A percentile compares a stretch with the other conserved stretches of the same genome.
Conservation (phyloP, 2,329 filamentous ascomycete species). For the Neofusicoccum sp. region DNA sequence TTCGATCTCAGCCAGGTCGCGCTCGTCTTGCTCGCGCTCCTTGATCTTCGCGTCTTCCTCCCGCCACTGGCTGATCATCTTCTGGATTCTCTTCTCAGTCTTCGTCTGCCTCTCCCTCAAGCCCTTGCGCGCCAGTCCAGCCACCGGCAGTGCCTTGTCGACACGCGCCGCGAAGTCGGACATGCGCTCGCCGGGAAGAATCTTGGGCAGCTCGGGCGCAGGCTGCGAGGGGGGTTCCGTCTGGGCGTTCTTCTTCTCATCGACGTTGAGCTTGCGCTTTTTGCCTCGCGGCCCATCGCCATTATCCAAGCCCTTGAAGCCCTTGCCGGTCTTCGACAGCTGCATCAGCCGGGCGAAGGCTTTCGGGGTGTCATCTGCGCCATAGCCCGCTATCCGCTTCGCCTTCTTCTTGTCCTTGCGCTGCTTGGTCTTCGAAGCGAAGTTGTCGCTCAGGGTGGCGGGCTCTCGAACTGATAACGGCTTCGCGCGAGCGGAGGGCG, state of each 20-base stretch:
- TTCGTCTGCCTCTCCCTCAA: slow-evolving; percentile 68
- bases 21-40: slow-evolving; percentile 76
- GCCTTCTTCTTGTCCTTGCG: slow-evolving; percentile 34
- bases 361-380: slow-evolving; percentile 77
- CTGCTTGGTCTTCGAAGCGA: slow-evolving; percentile 34
- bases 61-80: slow-evolving; percentile 59
- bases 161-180: slow-evolving; percentile 80
- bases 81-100: slow-evolving; percentile 76
- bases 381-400: slow-evolving; percentile 51
- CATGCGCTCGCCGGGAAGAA: slow-evolving; percentile 79
- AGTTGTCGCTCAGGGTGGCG: slow-evolving; percentile 43
- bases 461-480: slow-evolving; percentile 50
- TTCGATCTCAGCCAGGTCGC: slow-evolving; percentile 62
- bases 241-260: slow-evolving; percentile 25
- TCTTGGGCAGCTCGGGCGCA: slow-evolving; percentile 55
- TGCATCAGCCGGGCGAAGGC: slow-evolving; percentile 86
- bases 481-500: slow-evolving; percentile 59
- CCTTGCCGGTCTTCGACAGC: slow-evolving; percentile 59
- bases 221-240: slow-evolving; percentile 20
- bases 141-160: slow-evolving; percentile 76
- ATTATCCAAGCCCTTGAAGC: slow-evolving; percentile 67
- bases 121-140: slow-evolving; percentile 62
- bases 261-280: slow-evolving; percentile 46
- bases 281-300: slow-evolving; percentile 52
- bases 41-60: slow-evolving; percentile 56